phyloP scores from a whole-genome alignment of 2,329 filamentous ascomycete species.

The Chaetothyriales sp. region DNA sequence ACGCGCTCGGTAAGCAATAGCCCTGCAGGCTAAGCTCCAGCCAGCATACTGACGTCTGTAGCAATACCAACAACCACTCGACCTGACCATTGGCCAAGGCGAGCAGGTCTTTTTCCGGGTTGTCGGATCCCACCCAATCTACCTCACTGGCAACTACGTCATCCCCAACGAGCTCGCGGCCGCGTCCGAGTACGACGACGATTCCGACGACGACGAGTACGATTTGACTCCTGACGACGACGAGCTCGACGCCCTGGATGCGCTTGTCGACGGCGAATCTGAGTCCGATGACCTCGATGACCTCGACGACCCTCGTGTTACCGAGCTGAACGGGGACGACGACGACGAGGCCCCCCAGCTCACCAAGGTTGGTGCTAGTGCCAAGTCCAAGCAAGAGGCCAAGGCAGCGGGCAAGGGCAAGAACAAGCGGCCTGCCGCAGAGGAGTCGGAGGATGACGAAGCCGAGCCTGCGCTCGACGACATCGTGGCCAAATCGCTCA shows the following conservation, averaged over 20 bases:
- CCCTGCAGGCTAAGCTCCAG: background rate
- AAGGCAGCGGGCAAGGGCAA: conserved; percentile 49
- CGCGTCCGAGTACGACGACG: conserved; percentile 27
- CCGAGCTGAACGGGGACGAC: conserved; percentile 68
- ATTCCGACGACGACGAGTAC: conserved; percentile 52
- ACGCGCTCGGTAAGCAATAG: conserved; percentile 60
- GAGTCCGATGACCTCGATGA: conserved; percentile 67
- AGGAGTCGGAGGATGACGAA: conserved; percentile 45
- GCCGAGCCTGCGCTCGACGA: conserved; percentile 58
- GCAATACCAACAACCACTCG: conserved; percentile 90
- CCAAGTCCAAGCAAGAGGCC: conserved; percentile 1
- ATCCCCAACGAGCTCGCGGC: conserved; percentile 48
- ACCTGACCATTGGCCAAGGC: conserved; percentile 78
- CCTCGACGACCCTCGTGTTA: conserved; percentile 65
- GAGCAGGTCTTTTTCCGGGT: conserved; percentile 90
- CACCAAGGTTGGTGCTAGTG: conserved; percentile 8
- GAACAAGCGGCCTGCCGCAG: conserved; percentile 76
- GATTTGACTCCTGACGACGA: conserved; percentile 69
- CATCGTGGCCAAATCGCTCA: conserved; percentile 61
- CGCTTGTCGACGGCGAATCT: conserved; percentile 31
- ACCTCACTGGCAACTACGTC: conserved; percentile 92
- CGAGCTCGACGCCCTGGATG: conserved; percentile 49
- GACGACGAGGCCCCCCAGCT: conserved; percentile 48
- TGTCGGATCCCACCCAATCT: conserved; percentile 76
- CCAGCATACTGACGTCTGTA: conserved; percentile 27